Evolutionary conservation across 352 stramenopile species (phyloP), one percentile per base, ranked within the genome.

Genomic region (Phytophthora aleatoria): DNA sequence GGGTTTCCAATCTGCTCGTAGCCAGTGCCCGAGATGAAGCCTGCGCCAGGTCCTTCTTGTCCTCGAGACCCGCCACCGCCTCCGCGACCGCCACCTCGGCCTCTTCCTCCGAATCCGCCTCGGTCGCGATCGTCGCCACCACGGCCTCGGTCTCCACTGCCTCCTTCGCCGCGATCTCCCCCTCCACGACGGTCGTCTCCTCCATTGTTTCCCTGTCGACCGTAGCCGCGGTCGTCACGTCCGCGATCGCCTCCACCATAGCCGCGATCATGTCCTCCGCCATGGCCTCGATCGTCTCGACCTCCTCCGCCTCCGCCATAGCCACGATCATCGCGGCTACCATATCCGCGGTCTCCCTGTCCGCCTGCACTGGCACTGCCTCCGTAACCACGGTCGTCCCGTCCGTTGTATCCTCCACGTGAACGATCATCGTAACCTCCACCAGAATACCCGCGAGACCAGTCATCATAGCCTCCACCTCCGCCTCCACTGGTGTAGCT

Each of bases 1-100:
- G 79, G 56, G 31, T 78, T 59, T 12, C 79, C 77, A 12, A 89
- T 79, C 5, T 61, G 57, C 26, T 89, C 79, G 63, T 87, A 87
- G 0, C 77, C 77, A 5, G 75, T 69, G 12, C 73, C 80, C 3
- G 42, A 50, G 3, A 87, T 51, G 3, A 31, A 24, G 2, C 79
- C 79, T 24, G 64, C 79, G 10, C 73, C 79, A 16, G 50, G 58
- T 26, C 57, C 80, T 61, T 73, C 67, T 53, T 59, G 59, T 2
- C 67, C 62, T 43, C 67, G 59, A 36, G 53, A 47, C 20, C 20
- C 20, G 20, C 71, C 54, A 20, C 71, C 52, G 24, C 73, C 57
- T 27, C 63, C 53, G 11, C 73, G 58, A 42, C 48, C 39, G 3
- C 48, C 42, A 15, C 59, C 59, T 11, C 58, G 41, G 5, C 51